These are phyloP conservation scores for Leishmania tropica DNA, from an alignment of 208 protist species.

Conservation along the genomic window DNA sequence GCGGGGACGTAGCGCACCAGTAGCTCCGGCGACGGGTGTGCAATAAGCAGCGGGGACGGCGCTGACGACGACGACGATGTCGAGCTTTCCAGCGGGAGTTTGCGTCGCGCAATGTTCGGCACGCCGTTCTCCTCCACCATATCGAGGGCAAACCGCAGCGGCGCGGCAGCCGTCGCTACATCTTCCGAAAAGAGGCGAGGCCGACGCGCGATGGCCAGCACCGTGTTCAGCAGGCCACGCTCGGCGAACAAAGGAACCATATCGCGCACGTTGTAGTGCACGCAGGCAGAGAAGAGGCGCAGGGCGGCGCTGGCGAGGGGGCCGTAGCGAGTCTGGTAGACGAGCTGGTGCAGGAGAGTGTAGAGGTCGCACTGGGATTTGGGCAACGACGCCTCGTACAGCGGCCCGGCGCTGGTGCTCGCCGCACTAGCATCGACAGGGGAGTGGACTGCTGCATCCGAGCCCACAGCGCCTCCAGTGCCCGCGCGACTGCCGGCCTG, in stretches of 20 bases:
- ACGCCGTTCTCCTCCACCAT: conserved; percentile 21
- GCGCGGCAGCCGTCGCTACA: not conserved
- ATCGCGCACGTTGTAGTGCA: conserved; percentile 85
- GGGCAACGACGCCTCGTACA: conserved; percentile 5
- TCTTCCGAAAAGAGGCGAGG: conserved; percentile 8
- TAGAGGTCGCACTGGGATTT: conserved; percentile 47
- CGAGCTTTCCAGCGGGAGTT: not conserved
- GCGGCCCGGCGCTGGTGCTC: not conserved
- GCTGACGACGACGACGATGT: not conserved
- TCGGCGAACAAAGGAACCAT: conserved; percentile 81
- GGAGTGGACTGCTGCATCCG: not conserved
- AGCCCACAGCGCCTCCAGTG: not conserved
- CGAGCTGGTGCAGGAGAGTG: conserved; percentile 61
- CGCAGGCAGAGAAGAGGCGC: conserved; percentile 64
- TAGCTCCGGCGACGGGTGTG: conserved; percentile 16
- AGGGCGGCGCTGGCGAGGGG: conserved; percentile 49
- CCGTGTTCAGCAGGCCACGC: conserved; percentile 71
- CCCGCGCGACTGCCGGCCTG: too few relatives aligned
- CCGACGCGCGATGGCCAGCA: conserved; percentile 48
- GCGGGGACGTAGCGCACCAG: conserved; percentile 17
- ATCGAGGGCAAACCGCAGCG: conserved; percentile 24
- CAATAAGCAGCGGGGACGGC: conserved; percentile 7
- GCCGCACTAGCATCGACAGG: not conserved
- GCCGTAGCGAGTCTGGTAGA: conserved; percentile 61
- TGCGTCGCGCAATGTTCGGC: conserved; percentile 10